Conservation (phyloP, 2,329 filamentous ascomycete genomes). For the Pseudopyricularia javanii region DNA sequence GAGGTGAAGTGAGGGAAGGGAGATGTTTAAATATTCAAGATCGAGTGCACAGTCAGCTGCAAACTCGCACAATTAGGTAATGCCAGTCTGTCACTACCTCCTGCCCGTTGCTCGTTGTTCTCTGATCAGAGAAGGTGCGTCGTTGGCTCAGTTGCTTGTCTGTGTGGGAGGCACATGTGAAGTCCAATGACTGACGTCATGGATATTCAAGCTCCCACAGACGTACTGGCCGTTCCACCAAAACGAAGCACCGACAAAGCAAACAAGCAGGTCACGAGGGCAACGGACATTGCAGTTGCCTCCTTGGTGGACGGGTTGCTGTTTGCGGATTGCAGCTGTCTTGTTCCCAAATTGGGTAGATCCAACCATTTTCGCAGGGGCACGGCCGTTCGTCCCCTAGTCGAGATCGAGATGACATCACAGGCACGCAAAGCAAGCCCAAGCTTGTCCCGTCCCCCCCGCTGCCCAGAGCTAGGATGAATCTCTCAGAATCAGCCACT, state of each 20-base stretch:
- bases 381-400: too few relatives aligned
- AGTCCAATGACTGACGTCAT: neutral
- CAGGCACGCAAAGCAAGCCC: neutral
- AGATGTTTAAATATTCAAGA: conserved; percentile 1
- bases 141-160: neutral
- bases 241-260: neutral
- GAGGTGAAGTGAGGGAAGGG: neutral
- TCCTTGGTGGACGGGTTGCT: neutral
- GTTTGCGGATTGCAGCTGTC: neutral
- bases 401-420: neutral
- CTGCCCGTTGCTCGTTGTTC: neutral
- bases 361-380: neutral
- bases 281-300: neutral
- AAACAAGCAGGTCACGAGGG: neutral
- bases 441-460: neutral
- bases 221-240: neutral
- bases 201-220: neutral
- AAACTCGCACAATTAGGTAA: neutral
- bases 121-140: neutral
- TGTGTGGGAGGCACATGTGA: neutral
- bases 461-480: neutral
- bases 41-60: neutral
- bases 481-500: neutral
- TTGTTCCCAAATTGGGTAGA: neutral
- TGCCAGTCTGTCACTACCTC: neutral